Evolutionary conservation across 2,329 filamentous ascomycete genomes (phyloP).

Genomic region (Fusarium sp.): DNA sequence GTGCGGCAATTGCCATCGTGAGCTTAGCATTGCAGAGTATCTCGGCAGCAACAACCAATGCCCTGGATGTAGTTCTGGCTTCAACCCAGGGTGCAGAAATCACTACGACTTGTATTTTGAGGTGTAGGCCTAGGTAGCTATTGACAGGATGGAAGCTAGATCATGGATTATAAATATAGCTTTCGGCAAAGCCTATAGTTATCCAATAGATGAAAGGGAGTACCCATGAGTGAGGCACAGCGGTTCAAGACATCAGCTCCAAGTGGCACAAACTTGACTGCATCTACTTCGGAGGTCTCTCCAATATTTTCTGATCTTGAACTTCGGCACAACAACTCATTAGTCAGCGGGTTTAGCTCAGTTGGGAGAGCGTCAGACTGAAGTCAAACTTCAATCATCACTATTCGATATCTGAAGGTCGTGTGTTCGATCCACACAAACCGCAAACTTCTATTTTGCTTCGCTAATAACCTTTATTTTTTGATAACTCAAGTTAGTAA

Average conservation of each 20-base stretch:
- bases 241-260: neutral
- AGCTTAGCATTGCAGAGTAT: constrained; percentile 14
- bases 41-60: neutral
- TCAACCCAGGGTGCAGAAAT: constrained; percentile 26
- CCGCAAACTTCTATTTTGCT: constrained; percentile 5
- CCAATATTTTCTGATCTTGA: neutral
- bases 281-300: too few relatives aligned
- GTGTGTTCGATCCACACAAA: constrained; percentile 39
- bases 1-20: constrained; percentile 7
- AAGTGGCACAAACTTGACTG: too few relatives aligned
- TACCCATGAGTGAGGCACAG: neutral
- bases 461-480: too few relatives aligned
- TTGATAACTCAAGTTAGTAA: too few relatives aligned
- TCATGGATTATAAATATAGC: neutral
- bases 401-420: constrained; percentile 33
- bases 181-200: neutral
- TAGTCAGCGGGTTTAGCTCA: constrained; percentile 40
- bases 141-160: too few relatives aligned
- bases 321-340: neutral
- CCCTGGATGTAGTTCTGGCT: constrained; percentile 12
- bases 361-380: constrained; percentile 40
- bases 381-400: constrained; percentile 30
- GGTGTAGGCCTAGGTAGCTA: neutral
- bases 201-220: neutral
- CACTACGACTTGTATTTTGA: constrained; percentile 26